Conservation (phyloP, 768 basidiomycete species). For the Mycena albidolilacea region DNA sequence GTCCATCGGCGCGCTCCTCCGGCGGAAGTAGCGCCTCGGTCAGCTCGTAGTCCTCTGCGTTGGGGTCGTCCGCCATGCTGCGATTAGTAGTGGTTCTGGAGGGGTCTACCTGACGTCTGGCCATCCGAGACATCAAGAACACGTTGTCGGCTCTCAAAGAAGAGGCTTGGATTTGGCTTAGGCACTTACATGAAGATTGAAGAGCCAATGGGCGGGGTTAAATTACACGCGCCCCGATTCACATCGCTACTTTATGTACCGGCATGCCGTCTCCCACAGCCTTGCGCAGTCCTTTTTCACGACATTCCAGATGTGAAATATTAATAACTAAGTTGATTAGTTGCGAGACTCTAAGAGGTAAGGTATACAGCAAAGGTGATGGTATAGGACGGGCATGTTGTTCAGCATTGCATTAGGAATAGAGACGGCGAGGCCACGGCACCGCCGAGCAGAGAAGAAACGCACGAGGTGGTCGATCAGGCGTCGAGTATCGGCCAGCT, state of each 20-base stretch:
- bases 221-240: too few species aligned
- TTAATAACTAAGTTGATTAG: constrained; percentile 36
- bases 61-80: constrained; percentile 33
- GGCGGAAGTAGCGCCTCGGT: constrained; percentile 39
- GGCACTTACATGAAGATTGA: too few species aligned
- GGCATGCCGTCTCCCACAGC: too few species aligned
- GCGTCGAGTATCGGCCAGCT: constrained; percentile 63
- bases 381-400: constrained; percentile 35
- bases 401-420: constrained; percentile 11
- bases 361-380: constrained; percentile 33
- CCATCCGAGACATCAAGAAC: constrained; percentile 15
- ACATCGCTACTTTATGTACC: too few species aligned
- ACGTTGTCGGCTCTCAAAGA: constrained; percentile 2
- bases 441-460: not conserved
- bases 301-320: not conserved
- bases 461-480: not conserved
- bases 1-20: constrained; percentile 31
- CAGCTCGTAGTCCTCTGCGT: constrained; percentile 47
- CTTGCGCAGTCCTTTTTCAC: too few species aligned
- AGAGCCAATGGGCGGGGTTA: too few species aligned
- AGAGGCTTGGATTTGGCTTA: too few species aligned
- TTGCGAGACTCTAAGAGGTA: constrained; percentile 21
- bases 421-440: not conserved
- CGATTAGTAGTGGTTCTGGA: constrained; percentile 8
- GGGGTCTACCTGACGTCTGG: constrained; percentile 4